Evolutionary conservation across 1,139 yeast species (phyloP).

Genomic region (Taiozyma sp.): DNA sequence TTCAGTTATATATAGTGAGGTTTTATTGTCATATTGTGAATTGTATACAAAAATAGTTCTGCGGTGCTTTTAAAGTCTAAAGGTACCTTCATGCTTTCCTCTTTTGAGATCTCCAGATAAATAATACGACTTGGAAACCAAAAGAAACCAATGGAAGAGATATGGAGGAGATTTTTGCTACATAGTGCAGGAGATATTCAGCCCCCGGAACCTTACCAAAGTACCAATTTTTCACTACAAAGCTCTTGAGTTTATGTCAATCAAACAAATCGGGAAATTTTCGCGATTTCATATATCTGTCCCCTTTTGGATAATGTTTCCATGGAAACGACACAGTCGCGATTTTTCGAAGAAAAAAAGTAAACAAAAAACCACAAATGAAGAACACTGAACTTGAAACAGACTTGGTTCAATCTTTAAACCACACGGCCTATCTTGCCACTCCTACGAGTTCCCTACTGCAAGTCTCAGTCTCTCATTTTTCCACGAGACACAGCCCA

Average conservation of each 20-base stretch:
- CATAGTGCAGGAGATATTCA: too few relatives aligned
- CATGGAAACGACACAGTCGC: neutral
- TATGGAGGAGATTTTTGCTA: too few relatives aligned
- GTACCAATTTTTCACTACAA: neutral
- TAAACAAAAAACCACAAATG: neutral
- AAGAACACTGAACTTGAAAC: constrained; percentile 1
- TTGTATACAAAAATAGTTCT: too few relatives aligned
- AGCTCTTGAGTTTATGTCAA: neutral
- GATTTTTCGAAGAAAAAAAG: neutral
- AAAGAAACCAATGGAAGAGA: too few relatives aligned
- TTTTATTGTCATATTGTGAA: too few relatives aligned
- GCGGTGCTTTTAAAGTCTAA: too few relatives aligned
- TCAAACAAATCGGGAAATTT: neutral
- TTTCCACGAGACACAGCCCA: neutral
- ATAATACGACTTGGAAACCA: too few relatives aligned
- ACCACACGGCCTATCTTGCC: neutral
- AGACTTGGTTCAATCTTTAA: neutral
- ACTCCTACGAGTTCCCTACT: neutral
- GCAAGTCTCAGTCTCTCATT: neutral
- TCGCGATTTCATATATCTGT: neutral
- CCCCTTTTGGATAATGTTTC: neutral
- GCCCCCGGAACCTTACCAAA: neutral
- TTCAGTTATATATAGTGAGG: too few relatives aligned
- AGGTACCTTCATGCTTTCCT: too few relatives aligned
- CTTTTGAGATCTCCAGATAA: too few relatives aligned